Conservation (phyloP, 176 grass and related monocot genomes). For the Avena sativa region DNA sequence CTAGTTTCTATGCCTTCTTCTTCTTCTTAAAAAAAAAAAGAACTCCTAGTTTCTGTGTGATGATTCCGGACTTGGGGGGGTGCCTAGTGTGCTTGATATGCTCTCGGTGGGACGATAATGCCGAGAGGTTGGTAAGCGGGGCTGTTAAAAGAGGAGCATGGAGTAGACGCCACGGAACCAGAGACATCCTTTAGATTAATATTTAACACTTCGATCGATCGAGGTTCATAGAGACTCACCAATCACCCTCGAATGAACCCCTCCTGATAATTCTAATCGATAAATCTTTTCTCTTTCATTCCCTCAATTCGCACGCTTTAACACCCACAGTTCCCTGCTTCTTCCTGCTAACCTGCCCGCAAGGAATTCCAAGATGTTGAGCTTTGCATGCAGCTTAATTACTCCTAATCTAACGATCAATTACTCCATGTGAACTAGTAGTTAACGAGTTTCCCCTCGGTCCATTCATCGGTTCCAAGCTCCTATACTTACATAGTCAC, state of each 20-base stretch:
- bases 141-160: background rate
- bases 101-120: no score
- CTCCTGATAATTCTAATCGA: background rate
- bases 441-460: background rate
- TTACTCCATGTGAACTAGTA: background rate
- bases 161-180: conserved; percentile 4
- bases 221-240: conserved; percentile 26
- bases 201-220: background rate
- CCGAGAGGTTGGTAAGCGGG: no score
- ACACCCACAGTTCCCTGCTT: background rate
- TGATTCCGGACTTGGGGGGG: no score
- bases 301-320: conserved; percentile 33
- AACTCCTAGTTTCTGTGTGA: no score
- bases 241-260: conserved; percentile 15
- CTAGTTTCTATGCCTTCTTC: no score
- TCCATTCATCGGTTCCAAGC: background rate
- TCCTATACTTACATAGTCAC: background rate
- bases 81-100: no score
- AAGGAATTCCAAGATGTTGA: conserved; percentile 29
- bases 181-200: background rate
- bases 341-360: conserved; percentile 7
- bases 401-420: background rate
- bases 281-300: no score
- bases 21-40: no score
- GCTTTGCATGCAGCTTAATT: conserved; percentile 34